Conservation (phyloP, 371 early-diverging fungal species). For the Entomophthora muscae region DNA sequence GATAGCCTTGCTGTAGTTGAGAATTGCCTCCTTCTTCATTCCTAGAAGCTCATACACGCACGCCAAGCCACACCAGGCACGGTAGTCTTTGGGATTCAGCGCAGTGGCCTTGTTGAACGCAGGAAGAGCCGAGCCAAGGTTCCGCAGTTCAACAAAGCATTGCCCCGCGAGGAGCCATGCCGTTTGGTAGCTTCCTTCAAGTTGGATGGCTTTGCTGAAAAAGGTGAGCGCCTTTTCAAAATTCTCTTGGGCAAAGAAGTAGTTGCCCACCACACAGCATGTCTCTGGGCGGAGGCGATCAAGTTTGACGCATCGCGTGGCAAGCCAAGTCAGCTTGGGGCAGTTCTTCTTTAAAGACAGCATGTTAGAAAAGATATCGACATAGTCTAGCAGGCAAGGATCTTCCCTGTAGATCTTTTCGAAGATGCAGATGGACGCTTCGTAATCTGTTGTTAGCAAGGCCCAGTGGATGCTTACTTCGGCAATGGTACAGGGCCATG, state of each 20-base stretch:
- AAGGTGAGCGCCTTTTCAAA: slow-evolving; percentile 72
- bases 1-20: neutral
- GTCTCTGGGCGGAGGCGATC: slow-evolving; percentile 82
- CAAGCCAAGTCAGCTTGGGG: slow-evolving; percentile 54
- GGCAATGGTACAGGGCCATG: neutral
- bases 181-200: slow-evolving; percentile 53
- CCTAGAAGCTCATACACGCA: neutral
- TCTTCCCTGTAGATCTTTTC: slow-evolving; percentile 39
- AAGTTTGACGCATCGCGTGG: slow-evolving; percentile 46
- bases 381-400: slow-evolving; percentile 62
- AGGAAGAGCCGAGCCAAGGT: slow-evolving; percentile 72
- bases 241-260: slow-evolving; percentile 60
- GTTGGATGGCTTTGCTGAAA: slow-evolving; percentile 64
- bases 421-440: slow-evolving; percentile 18
- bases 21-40: neutral
- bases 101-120: slow-evolving; percentile 67
- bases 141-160: slow-evolving; percentile 83
- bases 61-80: neutral
- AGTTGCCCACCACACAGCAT: slow-evolving; percentile 77
- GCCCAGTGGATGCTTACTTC: slow-evolving; percentile 19
- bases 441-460: slow-evolving; percentile 8
- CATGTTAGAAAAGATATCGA: slow-evolving; percentile 80
- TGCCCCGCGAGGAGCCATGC: slow-evolving; percentile 93
- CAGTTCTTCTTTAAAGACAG: slow-evolving; percentile 60
- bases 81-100: slow-evolving; percentile 16